phyloP scores from a whole-genome alignment of 176 grass and related monocot genomes.

The Bonia amplexicaulis region DNA sequence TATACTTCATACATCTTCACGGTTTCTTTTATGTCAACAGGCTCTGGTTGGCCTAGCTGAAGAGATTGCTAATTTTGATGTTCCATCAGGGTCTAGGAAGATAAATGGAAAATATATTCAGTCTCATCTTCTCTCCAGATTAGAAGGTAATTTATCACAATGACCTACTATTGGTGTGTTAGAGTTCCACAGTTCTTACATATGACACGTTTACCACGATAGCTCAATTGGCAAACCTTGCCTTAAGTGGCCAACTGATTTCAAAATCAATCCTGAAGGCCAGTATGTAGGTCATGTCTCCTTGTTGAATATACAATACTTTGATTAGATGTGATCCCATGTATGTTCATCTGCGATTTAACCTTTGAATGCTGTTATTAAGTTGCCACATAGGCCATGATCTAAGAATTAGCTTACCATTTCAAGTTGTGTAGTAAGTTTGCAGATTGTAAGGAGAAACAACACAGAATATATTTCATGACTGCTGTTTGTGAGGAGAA shows the following conservation, averaged over 20 bases:
- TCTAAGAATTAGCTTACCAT: background rate
- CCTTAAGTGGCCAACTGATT: background rate
- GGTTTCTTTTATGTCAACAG: slow-evolving; percentile 54
- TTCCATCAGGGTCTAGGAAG: slow-evolving; percentile 64
- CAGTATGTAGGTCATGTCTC: background rate
- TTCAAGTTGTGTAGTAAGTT: background rate
- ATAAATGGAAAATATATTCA: slow-evolving; percentile 93
- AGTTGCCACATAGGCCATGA: background rate
- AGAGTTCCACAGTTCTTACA: background rate
- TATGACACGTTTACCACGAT: background rate
- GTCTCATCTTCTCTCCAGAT: slow-evolving; percentile 80
- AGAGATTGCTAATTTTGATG: slow-evolving; percentile 81
- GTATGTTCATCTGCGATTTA: background rate
- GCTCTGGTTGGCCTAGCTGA: slow-evolving; percentile 81
- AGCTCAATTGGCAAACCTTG: background rate
- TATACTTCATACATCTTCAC: slow-evolving; percentile 9
- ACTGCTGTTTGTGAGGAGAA: too few species aligned
- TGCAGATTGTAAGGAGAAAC: background rate
- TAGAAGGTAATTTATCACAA: slow-evolving; percentile 61
- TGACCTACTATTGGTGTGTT: background rate
- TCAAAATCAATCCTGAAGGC: background rate
- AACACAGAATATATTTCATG: background rate
- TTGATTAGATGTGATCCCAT: background rate
- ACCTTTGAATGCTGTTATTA: background rate
- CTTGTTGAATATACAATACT: background rate